Evolutionary conservation across 2,329 filamentous ascomycete genomes (phyloP).

Genomic region (Hymenoscyphus repandus): DNA sequence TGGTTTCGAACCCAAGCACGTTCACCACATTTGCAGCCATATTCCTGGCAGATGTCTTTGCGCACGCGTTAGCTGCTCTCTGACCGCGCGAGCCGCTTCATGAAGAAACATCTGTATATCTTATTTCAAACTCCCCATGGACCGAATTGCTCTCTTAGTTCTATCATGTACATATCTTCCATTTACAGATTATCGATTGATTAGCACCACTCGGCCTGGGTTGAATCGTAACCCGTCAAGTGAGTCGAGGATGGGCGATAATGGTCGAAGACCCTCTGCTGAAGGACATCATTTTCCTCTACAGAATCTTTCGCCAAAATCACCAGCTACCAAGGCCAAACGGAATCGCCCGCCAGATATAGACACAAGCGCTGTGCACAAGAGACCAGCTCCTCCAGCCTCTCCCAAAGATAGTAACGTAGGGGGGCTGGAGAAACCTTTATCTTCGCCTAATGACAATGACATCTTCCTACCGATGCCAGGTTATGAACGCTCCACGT

Average conservation of each 20-base stretch:
- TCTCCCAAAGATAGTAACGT: slow-evolving; percentile 29
- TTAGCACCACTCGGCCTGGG: not conserved
- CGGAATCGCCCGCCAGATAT: not conserved
- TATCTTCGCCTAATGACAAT: slow-evolving; percentile 65
- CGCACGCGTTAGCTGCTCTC: not conserved
- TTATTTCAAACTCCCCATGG: not conserved
- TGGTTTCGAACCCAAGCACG: not conserved
- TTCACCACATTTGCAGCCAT: not conserved
- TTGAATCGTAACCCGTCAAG: not conserved
- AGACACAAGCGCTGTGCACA: slow-evolving; percentile 29
- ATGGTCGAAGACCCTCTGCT: too few species aligned
- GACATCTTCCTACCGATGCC: slow-evolving; percentile 82
- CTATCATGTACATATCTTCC: slow-evolving; percentile 1
- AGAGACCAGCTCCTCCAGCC: slow-evolving; percentile 22
- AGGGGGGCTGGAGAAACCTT: slow-evolving; percentile 41
- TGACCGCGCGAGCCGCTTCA: not conserved
- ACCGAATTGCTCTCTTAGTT: not conserved
- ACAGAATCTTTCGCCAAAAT: not conserved
- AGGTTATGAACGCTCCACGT: slow-evolving; percentile 66
- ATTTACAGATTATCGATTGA: not conserved
- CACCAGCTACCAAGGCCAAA: not conserved
- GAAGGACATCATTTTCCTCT: slow-evolving; percentile 1
- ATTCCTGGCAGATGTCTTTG: not conserved
- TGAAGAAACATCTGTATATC: not conserved
- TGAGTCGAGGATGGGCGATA: not conserved